Percentiles rank a stretch among this genome's conserved stretches.
phyloP scores from a whole-genome alignment of 352 stramenopile species.

The Phytophthora tentaculata region DNA sequence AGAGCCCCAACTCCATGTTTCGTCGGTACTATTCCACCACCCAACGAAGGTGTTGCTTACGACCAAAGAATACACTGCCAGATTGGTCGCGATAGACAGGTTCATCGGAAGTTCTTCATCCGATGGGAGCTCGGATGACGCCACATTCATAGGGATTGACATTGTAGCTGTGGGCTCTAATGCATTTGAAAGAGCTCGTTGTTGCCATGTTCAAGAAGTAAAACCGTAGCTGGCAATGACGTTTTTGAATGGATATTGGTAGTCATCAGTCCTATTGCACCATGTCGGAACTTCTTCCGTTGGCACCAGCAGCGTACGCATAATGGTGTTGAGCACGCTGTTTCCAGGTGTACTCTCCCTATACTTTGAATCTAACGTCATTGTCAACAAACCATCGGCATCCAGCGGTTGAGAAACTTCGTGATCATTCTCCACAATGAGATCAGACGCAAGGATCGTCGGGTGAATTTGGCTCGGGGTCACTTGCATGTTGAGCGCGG shows the following conservation, averaged over 20 bases:
- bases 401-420: background rate
- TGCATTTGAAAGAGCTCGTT: slow-evolving; percentile 5
- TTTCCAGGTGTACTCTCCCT: slow-evolving; percentile 4
- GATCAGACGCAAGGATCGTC: no score
- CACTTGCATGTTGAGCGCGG: slow-evolving; percentile 15
- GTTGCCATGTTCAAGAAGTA: slow-evolving; percentile 13
- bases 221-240: slow-evolving; percentile 11
- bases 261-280: slow-evolving; percentile 9
- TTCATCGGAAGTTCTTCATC: slow-evolving; percentile 9
- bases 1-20: background rate
- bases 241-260: slow-evolving; percentile 7
- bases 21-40: slow-evolving; percentile 2
- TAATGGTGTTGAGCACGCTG: slow-evolving; percentile 3
- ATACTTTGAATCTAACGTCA: background rate
- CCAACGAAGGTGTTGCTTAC: slow-evolving; percentile 14
- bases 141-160: slow-evolving; percentile 11
- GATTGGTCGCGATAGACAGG: slow-evolving; percentile 11
- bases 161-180: slow-evolving; percentile 6
- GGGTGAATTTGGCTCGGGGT: no score
- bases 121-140: background rate
- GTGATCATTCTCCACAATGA: no score
- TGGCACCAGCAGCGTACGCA: slow-evolving; percentile 2
- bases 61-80: slow-evolving; percentile 9
- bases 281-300: slow-evolving; percentile 5
- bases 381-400: slow-evolving; percentile 1